Base-by-base conservation (phyloP, 169 alveolate species). In the Besnoitia besnoiti region DNA sequence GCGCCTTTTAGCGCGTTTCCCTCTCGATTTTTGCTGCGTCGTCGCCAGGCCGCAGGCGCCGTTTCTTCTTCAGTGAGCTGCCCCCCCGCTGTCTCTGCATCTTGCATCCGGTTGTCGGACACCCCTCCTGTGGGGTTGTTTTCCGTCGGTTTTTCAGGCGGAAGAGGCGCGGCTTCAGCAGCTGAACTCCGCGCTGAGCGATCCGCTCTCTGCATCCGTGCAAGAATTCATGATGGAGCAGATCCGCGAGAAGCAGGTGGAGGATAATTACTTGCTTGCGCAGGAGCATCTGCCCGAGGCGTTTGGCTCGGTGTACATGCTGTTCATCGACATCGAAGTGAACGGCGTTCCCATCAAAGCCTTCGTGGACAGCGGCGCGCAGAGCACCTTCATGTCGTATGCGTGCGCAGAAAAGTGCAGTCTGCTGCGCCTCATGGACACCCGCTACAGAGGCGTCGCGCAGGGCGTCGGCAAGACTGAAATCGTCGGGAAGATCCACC, bases 291-390 rank as follows among this genome's bases (percentile, higher is more conserved):
- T 93, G 85, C 95, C 95, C n/a, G 95, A 93, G 51, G 90, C 94
- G 19, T 93, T 93, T 75, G 95, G 95, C 24, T 95, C 94, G 39
- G 98, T 98, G 21, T 95, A 94, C 89, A 98, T 98, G 99, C 96
- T 99, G 75, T 98, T 96, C 95, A 96, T 99, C 77, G 96, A 96
- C 76, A 96, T 96, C 42, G 98, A 96, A 88, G 96, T 99, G 59
- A 98, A 98, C 95, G 97, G 97, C 39, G 96, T 96, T 5, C 97
- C 95, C 47, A 93, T 98, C 40, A 95, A 96, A 77, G 99, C 99
- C 27, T 97, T 99, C 80, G 99, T 99, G 27, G 99, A 99, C 94
- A 97, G 99, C 79, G 99, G 99, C 27, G 99, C 99, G 4, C 99
- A 99, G 96, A 95, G 98, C 59, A 97, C 99, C 37, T 97, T 99